A percentile compares a stretch with the other conserved stretches of the same genome.
These are phyloP conservation scores for Pezicula rhizophila DNA, from an alignment of 2,329 filamentous ascomycete species.

Conservation along the genomic window DNA sequence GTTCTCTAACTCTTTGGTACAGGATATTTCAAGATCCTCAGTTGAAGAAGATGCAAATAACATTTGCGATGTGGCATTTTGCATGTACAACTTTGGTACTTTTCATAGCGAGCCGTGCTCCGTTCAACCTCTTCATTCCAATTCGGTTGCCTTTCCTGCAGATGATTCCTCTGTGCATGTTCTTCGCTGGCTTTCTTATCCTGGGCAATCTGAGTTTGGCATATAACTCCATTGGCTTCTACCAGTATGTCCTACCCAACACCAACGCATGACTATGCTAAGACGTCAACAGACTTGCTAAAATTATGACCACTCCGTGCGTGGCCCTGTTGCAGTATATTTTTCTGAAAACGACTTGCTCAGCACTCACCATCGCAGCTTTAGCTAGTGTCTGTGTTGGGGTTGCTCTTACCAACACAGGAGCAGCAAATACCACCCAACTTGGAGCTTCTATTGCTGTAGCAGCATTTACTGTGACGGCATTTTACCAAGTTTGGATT, in stretches of 20 bases:
- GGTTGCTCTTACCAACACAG: constrained; percentile 37
- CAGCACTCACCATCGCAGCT: constrained; percentile 32
- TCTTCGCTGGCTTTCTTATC: constrained; percentile 40
- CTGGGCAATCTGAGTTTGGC: constrained; percentile 39
- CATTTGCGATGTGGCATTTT: constrained; percentile 42
- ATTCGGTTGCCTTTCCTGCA: constrained; percentile 35
- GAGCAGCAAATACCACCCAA: constrained; percentile 31
- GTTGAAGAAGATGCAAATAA: constrained; percentile 37
- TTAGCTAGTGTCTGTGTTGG: constrained; percentile 37
- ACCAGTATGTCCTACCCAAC: constrained; percentile 27
- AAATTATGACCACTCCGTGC: constrained; percentile 41
- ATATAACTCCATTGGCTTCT: constrained; percentile 40
- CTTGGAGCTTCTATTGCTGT: constrained; percentile 36
- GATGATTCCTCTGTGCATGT: constrained; percentile 38
- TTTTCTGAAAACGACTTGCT: constrained; percentile 35
- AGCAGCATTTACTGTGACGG: constrained; percentile 37
- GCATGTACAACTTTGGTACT: constrained; percentile 37
- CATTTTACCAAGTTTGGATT: constrained; percentile 42
- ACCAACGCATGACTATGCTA: neutral
- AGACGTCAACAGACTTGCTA: constrained; percentile 28
- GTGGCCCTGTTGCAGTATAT: constrained; percentile 39
- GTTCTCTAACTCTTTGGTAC: neutral
- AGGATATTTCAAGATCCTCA: constrained; percentile 38
- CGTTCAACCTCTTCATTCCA: constrained; percentile 38
- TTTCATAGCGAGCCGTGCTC: constrained; percentile 33